A percentile compares a stretch with the other conserved stretches of the same genome.
These are phyloP conservation scores for Aspergillus brasiliensis DNA, from an alignment of 2,329 filamentous ascomycete genomes.

Conservation along the genomic window DNA sequence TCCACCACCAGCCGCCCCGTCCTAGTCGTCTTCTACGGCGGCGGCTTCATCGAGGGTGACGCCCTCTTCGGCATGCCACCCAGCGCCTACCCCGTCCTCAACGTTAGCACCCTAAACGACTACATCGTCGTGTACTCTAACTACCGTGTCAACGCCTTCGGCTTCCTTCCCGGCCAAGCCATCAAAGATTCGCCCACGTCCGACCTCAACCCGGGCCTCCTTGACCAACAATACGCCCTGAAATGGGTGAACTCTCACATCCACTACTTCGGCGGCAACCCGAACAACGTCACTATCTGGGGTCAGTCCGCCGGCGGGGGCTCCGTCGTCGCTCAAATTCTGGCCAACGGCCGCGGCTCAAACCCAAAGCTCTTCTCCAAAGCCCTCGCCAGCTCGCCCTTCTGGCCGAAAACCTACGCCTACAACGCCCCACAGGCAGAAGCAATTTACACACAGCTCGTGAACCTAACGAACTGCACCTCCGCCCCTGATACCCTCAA, in stretches of 20 bases:
- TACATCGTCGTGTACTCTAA: constrained; percentile 57
- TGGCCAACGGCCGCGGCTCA: constrained; percentile 50
- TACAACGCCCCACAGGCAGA: constrained; percentile 57
- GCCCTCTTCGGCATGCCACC: constrained; percentile 60
- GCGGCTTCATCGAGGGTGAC: constrained; percentile 61
- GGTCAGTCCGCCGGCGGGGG: constrained; percentile 61
- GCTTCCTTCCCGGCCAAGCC: constrained; percentile 55
- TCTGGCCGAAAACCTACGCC: constrained; percentile 61
- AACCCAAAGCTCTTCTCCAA: constrained; percentile 51
- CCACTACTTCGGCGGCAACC: constrained; percentile 56
- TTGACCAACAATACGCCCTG: constrained; percentile 56
- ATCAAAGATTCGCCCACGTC: constrained; percentile 47
- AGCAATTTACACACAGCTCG: constrained; percentile 52
- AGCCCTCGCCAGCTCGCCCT: constrained; percentile 57
- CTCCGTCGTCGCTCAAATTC: constrained; percentile 39
- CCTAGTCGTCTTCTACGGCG: constrained; percentile 63
- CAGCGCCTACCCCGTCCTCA: constrained; percentile 59
- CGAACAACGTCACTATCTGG: constrained; percentile 54
- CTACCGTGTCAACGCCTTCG: constrained; percentile 61
- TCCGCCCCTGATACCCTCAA: constrained; percentile 47
- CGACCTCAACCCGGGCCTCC: constrained; percentile 55
- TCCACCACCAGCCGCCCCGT: constrained; percentile 53
- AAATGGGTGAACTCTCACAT: constrained; percentile 59
- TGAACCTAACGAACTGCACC: constrained; percentile 52
- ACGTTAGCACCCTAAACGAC: constrained; percentile 55